These are phyloP conservation scores for Helichrysum umbraculigerum DNA, from an alignment of 129 eudicot genomes.

Conservation along the genomic window DNA sequence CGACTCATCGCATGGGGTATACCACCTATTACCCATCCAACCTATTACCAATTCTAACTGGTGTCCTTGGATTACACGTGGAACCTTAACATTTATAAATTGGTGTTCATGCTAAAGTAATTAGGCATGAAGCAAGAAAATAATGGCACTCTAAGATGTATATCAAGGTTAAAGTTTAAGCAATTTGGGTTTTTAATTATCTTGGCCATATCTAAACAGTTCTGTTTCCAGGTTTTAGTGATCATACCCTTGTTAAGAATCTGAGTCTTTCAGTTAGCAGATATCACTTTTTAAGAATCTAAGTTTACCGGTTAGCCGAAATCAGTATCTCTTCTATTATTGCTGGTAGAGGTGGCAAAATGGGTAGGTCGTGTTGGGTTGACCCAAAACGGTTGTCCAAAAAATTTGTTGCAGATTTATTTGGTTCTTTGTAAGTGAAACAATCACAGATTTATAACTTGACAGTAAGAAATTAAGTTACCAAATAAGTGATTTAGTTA, in stretches of 20 bases:
- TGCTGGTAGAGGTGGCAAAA: background rate
- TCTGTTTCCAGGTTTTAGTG: background rate
- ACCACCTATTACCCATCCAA: background rate
- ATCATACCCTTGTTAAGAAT: background rate
- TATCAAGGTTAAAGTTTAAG: background rate
- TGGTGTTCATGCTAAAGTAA: background rate
- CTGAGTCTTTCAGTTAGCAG: background rate
- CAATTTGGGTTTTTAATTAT: background rate
- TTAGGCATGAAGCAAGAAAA: background rate
- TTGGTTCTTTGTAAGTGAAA: background rate
- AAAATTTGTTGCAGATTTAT: background rate
- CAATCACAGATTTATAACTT: too few species aligned
- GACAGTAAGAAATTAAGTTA: too few species aligned
- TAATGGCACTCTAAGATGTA: background rate
- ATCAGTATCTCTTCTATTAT: background rate
- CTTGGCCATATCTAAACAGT: background rate
- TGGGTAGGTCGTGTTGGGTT: background rate
- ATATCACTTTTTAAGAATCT: too few species aligned
- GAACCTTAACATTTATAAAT: background rate
- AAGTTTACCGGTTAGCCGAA: too few species aligned
- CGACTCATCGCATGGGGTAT: too few species aligned
- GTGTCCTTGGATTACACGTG: background rate
- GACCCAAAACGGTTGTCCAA: background rate
- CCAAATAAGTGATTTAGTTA: background rate
- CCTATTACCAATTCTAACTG: background rate